Evolutionary conservation across 2,329 filamentous ascomycete species (phyloP), one percentile per base, ranked within the genome.

Genomic region (Penicillium sp.): DNA sequence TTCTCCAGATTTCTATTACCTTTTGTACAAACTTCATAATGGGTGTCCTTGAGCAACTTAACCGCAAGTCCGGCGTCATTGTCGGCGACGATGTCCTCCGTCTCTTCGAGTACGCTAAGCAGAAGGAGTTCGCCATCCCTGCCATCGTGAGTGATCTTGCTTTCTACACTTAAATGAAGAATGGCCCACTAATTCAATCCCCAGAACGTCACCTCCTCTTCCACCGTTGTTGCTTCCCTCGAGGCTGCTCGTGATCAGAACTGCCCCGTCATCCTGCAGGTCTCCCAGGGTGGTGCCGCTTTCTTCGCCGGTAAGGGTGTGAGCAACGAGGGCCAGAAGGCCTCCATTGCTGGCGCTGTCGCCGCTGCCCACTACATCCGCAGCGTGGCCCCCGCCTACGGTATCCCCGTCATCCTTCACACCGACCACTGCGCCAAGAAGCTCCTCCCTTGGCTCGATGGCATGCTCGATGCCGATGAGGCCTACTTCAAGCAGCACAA

Each of bases 341-440:
- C 91, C 58, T 96, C 91, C 64, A 89, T 99, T 72, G 87, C 87
- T 55, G 94, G 94, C 74, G 82, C 90, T 74, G 78, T 97, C 63
- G 92, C 94, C 61, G 92, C 84, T 67, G 94, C 94, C 66, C 90
- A 96, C 81, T 97, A 90, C 82, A 91, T 97, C 80, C 90, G 92
- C 72, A 81, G 89, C 65, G 79, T 97, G 69, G 91, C 94, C 48
- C 90, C 93, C 58, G 67, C 84, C 66, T 99, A 99, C 79, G 91
- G 88, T 67, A 80, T 97, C 64, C 93, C 93, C 70, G 91, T 96
- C 66, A 82, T 97, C 68, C 86, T 97, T 57, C 92, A 97, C 85
- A 95, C 93, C 74, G 94, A 99, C 77, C 94, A 97, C 83, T 96
- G 93, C 79, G 93, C 94, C 74, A 97, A 97, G 89, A 97, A 97